Conservation (phyloP, 352 stramenopile genomes). For the Phytophthora ohioensis region DNA sequence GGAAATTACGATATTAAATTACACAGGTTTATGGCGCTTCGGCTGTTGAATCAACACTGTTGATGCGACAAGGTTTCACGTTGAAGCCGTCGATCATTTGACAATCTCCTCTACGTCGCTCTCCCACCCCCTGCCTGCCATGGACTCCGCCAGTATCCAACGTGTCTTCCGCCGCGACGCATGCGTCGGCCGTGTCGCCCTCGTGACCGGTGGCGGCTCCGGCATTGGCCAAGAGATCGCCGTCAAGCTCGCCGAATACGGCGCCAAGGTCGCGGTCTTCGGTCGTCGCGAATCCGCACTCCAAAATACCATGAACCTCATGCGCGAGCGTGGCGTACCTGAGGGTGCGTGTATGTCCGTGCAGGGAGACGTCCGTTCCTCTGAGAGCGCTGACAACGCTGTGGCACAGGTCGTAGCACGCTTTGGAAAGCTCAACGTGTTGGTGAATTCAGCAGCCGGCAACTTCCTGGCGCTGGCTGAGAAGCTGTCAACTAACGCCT, state of each 20-base stretch:
- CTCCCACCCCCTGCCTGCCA: conserved; percentile 11
- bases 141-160: conserved; percentile 62
- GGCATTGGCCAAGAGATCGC: conserved; percentile 96
- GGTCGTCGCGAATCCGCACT: conserved; percentile 92
- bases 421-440: conserved; percentile 92
- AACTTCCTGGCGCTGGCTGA: conserved; percentile 94
- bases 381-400: conserved; percentile 76
- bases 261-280: conserved; percentile 94
- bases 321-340: conserved; percentile 57
- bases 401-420: conserved; percentile 78
- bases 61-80: neutral
- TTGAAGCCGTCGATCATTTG: conserved; percentile 17
- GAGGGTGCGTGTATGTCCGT: conserved; percentile 45
- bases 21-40: too few species aligned
- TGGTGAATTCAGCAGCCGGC: conserved; percentile 95
- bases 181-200: conserved; percentile 77
- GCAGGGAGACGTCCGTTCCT: conserved; percentile 88
- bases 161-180: conserved; percentile 67
- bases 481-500: conserved; percentile 93
- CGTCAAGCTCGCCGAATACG: conserved; percentile 91
- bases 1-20: too few species aligned
- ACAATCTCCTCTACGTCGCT: neutral
- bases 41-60: too few species aligned
- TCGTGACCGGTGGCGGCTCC: conserved; percentile 95
- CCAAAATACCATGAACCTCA: conserved; percentile 77